Conservation (phyloP, 108 stramenopile genomes). For the Skeletonema marinoi region DNA sequence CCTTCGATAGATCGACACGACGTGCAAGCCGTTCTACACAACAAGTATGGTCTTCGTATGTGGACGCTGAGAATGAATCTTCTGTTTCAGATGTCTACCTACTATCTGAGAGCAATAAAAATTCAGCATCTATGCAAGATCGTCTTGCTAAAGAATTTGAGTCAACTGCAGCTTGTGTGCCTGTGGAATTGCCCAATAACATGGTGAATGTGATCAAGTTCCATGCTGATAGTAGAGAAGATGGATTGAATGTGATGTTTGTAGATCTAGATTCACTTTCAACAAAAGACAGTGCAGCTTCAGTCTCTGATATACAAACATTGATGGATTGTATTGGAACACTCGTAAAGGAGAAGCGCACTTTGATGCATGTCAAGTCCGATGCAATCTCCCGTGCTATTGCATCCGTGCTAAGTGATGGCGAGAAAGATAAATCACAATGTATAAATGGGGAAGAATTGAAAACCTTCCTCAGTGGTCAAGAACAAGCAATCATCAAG, state of each 20-base stretch:
- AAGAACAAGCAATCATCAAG: not conserved
- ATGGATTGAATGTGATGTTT: slow-evolving; percentile 7
- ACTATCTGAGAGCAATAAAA: not conserved
- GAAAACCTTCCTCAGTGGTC: not conserved
- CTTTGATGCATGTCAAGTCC: slow-evolving; percentile 11
- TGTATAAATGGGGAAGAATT: not conserved
- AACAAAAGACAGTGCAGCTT: not conserved
- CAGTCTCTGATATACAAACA: not conserved
- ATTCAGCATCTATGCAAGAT: not conserved
- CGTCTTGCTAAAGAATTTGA: slow-evolving; percentile 12
- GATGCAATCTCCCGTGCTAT: not conserved
- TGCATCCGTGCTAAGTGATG: not conserved
- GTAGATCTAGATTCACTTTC: slow-evolving; percentile 6
- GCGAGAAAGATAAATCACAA: not conserved
- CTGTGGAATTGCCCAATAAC: not conserved
- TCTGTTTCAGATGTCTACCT: not conserved
- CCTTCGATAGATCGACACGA: slow-evolving; percentile 16
- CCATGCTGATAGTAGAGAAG: not conserved
- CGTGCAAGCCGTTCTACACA: slow-evolving; percentile 1
- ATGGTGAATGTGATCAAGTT: not conserved
- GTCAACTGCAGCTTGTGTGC: not conserved
- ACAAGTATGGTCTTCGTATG: not conserved
- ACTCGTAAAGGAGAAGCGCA: not conserved
- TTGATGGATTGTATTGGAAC: not conserved
- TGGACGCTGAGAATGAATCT: not conserved